Percentiles rank a stretch among this genome's conserved stretches.
Evolutionary conservation across 2,329 filamentous ascomycete genomes (phyloP).

Genomic region (Arthrobotrys pseudoclavata): DNA sequence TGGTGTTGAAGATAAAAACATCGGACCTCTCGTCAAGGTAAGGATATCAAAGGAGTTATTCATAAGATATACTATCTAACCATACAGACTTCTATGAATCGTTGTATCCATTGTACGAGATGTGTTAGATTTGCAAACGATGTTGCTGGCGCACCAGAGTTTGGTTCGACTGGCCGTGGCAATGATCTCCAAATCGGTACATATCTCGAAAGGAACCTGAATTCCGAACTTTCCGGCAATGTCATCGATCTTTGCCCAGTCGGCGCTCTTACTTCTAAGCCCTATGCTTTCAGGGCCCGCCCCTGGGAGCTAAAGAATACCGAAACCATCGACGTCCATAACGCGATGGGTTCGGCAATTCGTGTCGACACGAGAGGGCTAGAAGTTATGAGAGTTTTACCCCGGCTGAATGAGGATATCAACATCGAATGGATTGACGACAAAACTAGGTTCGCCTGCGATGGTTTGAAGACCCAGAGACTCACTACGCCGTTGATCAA

Average conservation of each 20-base stretch:
- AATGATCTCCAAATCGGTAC: constrained; percentile 99
- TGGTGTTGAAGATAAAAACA: constrained; percentile 99
- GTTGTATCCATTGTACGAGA: constrained; percentile 98
- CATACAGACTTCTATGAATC: constrained; percentile 90
- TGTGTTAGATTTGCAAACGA: constrained; percentile 99
- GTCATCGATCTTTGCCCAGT: constrained; percentile 98
- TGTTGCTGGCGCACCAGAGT: constrained; percentile 92
- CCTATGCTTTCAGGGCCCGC: constrained; percentile 94
- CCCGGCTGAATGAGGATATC: constrained; percentile 94
- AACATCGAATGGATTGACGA: constrained; percentile 99
- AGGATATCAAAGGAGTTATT: constrained; percentile 62
- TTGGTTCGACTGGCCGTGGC: constrained; percentile 93
- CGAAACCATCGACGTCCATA: constrained; percentile 93
- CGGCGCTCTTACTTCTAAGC: constrained; percentile 95
- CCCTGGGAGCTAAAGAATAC: constrained; percentile 98
- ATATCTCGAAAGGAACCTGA: constrained; percentile 92
- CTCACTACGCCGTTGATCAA: constrained; percentile 92
- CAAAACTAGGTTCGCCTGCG: constrained; percentile 95
- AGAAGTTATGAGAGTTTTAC: constrained; percentile 94
- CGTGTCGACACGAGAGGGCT: constrained; percentile 91
- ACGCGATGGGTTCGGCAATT: constrained; percentile 93
- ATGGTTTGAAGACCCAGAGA: constrained; percentile 95
- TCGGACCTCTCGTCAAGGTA: constrained; percentile 89
- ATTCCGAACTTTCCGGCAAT: constrained; percentile 95
- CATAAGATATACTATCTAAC: neutral